Evolutionary conservation across 192 early-diverging fungal genomes (phyloP).

Genomic region (Phycomyces blakesleeanus): DNA sequence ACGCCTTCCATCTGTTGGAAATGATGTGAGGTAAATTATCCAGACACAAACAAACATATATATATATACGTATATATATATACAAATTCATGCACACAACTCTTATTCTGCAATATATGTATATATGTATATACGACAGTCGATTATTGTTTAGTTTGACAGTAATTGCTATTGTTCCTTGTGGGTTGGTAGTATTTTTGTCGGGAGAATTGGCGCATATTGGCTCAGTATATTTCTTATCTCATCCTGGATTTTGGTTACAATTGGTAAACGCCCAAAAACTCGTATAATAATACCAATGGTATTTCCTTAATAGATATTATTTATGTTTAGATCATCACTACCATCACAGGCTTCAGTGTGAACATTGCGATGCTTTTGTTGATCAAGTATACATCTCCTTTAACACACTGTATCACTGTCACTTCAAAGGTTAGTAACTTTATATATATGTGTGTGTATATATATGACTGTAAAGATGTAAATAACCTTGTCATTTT

Average conservation of each 20-base stretch:
- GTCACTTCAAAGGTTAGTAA: not conserved
- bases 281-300: not conserved
- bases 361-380: conserved; percentile 1
- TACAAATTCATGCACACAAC: not conserved
- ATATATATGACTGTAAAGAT: too few relatives aligned
- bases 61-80: too few relatives aligned
- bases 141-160: not conserved
- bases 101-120: too few relatives aligned
- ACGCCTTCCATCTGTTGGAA: not conserved
- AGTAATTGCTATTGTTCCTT: not conserved
- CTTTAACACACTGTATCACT: not conserved
- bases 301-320: too few relatives aligned
- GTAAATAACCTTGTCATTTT: not conserved
- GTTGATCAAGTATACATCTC: not conserved
- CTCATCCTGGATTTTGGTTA: not conserved
- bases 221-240: not conserved
- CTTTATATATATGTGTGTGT: too few relatives aligned
- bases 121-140: too few relatives aligned
- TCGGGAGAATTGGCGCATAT: not conserved
- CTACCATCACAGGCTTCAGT: not conserved
- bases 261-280: not conserved
- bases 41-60: too few relatives aligned
- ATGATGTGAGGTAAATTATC: not conserved
- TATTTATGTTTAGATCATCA: not conserved
- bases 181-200: not conserved